Base-by-base conservation (phyloP, 768 basidiomycete species). In the Tricholoma furcatifolium region DNA sequence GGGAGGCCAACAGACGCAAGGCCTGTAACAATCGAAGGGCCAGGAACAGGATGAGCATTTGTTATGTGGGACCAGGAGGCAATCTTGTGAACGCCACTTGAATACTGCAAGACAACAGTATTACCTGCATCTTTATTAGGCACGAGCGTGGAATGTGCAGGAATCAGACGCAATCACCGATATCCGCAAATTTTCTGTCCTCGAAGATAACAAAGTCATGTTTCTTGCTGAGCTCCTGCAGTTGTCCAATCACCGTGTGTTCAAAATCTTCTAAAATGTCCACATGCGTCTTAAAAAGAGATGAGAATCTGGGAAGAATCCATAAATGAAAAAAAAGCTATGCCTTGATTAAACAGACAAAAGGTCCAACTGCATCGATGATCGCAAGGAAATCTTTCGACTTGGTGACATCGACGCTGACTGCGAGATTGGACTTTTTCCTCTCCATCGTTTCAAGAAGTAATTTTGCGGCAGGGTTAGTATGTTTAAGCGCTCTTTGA, bases 181-280 rank as follows among this genome's bases (percentile, higher is more conserved):
- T 98, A 69, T 99, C 97, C 4, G 97, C 96, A 63, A 99, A 99
- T 70, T 99, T 99, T 59, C 97, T 79, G 74, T 99, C 97, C 73
- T 98, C 97, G 61, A 98, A 99, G 61, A 98, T 94, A 47, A 96
- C 69, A 73, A 98, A 99, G 63, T 97, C 92, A 57, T 97, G 84
- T 66, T 89, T 87, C 42, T 70, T 63, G 63, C 87, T 85, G 6
- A 98, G 81, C 32, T 76, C 75, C 54, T 83, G 78, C 38, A 99
- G 76, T 40, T 78, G 75, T 38, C 82, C 74, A 51, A 95, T 82
- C 42, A 98, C 70, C 6, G 78, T 79, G 9, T 73, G 68, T 41
- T 93, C 83, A 67, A 93, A 98, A 71, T 98, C 94, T 60, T 93
- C 88, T 51, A 99, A 78, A 60, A 99, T 89, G 69, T 99, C 97